Base-by-base conservation (phyloP, 805 yeast genomes). In the Spathaspora gorwiae region DNA sequence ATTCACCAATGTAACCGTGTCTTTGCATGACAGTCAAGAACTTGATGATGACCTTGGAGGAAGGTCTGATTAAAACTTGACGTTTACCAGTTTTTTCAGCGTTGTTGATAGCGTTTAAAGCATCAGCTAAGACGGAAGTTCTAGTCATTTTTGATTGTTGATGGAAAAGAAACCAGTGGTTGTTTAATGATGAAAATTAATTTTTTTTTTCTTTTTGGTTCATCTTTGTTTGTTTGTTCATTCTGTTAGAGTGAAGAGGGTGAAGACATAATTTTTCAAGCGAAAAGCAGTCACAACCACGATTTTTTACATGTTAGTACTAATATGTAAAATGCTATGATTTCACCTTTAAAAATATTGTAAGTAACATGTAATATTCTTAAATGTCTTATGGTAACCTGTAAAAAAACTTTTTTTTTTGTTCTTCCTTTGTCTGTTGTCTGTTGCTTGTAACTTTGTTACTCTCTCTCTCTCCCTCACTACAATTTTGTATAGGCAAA, bases 21-120 rank as follows among this genome's bases (percentile, higher is more conserved):
- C 82, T 89, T 82, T 90, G 97, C 87, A 90, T 90, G 65, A 90
- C 97, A 69, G 88, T 81, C 75, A 90, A 81, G 80, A 89, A 90
- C 79, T 89, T 90, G 85, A 90, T 83, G 80, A 90, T 90, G 66
- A 90, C 97, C 87, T 90, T 90, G 71, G 97, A 90, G 45, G 97
- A 89, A 60, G 97, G 97, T 84, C 97, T 87, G 79, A 90, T 86
- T 73, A 90, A 78, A 66, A 90, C 97, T 81, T 90, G 97, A 80
- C 97, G 87, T 83, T 90, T 90, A 78, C 97, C 97, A 78, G 96
- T 84, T 80, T 90, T 90, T 80, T 90, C 97, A 78, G 97, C 97
- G 78, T 90, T 90, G 94, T 90, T 89, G 78, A 90, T 90, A 66
- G 96, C 84, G 79, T 90, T 90, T 67, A 90, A 85, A 72, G 97